Evolutionary conservation across 2,329 filamentous ascomycete genomes (phyloP).

Genomic region (Colletotrichum sp.): DNA sequence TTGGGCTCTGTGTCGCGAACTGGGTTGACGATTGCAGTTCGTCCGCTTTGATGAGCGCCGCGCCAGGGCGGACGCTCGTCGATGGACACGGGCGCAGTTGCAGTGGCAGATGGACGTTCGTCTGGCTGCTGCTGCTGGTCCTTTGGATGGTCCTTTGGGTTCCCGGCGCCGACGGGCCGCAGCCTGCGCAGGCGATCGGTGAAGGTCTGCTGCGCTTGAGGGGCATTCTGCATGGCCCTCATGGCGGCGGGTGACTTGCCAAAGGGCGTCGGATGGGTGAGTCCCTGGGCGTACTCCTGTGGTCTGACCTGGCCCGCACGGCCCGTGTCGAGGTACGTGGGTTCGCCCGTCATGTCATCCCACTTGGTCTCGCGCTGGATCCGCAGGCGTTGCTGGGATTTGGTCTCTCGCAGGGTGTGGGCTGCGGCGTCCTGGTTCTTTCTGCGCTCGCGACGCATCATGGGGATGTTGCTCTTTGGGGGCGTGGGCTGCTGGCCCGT

Average conservation of each 20-base stretch:
- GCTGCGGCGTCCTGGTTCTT: conserved; percentile 46
- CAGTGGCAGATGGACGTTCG: conserved; percentile 25
- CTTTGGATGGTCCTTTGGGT: not conserved
- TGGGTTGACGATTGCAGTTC: conserved; percentile 66
- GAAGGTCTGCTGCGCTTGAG: conserved; percentile 36
- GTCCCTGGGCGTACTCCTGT: conserved; percentile 47
- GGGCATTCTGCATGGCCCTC: conserved; percentile 24
- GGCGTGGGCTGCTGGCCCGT: conserved; percentile 21
- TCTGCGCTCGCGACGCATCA: conserved; percentile 55
- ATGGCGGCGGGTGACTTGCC: conserved; percentile 22
- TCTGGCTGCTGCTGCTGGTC: not conserved
- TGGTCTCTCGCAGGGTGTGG: conserved; percentile 40
- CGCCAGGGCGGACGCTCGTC: conserved; percentile 69
- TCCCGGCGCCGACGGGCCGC: conserved; percentile 30
- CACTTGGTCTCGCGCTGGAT: conserved; percentile 53
- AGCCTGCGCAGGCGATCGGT: conserved; percentile 51
- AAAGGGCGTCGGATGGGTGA: conserved; percentile 30
- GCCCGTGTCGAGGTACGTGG: conserved; percentile 60
- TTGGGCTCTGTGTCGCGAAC: conserved; percentile 65
- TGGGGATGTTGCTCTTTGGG: conserved; percentile 52
- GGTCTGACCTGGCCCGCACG: conserved; percentile 62
- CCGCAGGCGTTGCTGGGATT: conserved; percentile 38
- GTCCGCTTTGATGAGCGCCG: conserved; percentile 74
- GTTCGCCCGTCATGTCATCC: conserved; percentile 72
- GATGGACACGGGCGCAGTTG: conserved; percentile 24